A percentile compares a stretch with the other conserved stretches of the same genome.
Evolutionary conservation across 2,329 filamentous ascomycete species (phyloP).

Genomic region (Leptodontidium sp.): DNA sequence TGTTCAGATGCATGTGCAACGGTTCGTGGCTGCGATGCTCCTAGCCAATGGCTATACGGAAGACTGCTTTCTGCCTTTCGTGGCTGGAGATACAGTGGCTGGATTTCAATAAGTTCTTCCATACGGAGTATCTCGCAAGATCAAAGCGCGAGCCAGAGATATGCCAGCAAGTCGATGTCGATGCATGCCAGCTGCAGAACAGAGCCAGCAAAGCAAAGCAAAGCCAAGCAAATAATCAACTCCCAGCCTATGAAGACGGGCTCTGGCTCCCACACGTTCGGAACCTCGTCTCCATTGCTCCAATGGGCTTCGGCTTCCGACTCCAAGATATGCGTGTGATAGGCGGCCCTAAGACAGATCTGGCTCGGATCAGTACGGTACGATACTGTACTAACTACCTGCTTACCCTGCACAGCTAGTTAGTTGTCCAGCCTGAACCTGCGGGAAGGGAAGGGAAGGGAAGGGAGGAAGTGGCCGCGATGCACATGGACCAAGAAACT

Average conservation of each 20-base stretch:
- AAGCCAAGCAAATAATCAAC: neutral
- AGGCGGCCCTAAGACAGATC: neutral
- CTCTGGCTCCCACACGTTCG: slow-evolving; percentile 2
- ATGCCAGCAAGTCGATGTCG: neutral
- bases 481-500: neutral
- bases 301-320: slow-evolving; percentile 2
- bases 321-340: neutral
- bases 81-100: slow-evolving; percentile 6
- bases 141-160: neutral
- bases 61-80: neutral
- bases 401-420: neutral
- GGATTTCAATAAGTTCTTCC: neutral
- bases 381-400: too few relatives aligned
- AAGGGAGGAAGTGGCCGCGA: slow-evolving; percentile 7
- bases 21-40: slow-evolving; percentile 30
- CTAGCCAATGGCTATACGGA: slow-evolving; percentile 23
- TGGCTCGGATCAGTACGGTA: neutral
- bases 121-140: neutral
- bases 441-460: slow-evolving; percentile 4
- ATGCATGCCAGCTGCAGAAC: neutral
- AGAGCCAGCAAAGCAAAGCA: neutral
- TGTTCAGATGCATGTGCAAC: slow-evolving; percentile 31
- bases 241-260: neutral
- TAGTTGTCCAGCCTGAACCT: neutral
- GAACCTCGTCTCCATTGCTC: slow-evolving; percentile 2